Percentiles rank a stretch among this genome's conserved stretches.
Evolutionary conservation across 2,329 filamentous ascomycete genomes (phyloP).

Genomic region (Colletotrichum sp.): DNA sequence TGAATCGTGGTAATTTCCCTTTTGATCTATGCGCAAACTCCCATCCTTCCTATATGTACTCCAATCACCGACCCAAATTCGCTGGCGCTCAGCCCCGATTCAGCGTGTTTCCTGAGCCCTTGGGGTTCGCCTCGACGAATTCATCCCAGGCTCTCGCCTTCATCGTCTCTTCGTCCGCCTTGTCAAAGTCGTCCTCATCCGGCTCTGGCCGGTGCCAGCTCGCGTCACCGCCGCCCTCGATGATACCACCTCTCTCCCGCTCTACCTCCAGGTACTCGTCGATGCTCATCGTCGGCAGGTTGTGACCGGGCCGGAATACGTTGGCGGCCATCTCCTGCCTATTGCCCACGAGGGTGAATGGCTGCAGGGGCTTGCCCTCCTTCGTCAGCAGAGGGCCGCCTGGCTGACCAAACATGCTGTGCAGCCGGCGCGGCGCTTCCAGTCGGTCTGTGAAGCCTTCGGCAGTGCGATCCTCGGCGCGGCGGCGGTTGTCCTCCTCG

Average conservation of each 20-base stretch:
- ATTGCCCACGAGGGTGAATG: slow-evolving; percentile 84
- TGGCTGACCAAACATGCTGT: slow-evolving; percentile 46
- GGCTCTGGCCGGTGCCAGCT: slow-evolving; percentile 71
- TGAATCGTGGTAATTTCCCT: slow-evolving; percentile 1
- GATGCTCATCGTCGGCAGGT: slow-evolving; percentile 95
- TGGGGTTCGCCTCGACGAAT: slow-evolving; percentile 87
- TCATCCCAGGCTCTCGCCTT: slow-evolving; percentile 97
- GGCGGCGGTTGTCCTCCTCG: slow-evolving; percentile 51
- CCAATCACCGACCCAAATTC: not conserved
- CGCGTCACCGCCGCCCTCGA: slow-evolving; percentile 86
- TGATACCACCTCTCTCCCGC: slow-evolving; percentile 80
- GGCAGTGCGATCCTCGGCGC: slow-evolving; percentile 32
- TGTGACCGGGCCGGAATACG: slow-evolving; percentile 91
- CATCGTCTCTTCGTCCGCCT: slow-evolving; percentile 86
- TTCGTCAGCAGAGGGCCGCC: slow-evolving; percentile 76
- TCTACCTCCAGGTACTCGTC: slow-evolving; percentile 98
- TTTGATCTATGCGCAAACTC: not conserved
- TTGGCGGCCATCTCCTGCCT: slow-evolving; percentile 77
- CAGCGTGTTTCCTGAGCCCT: slow-evolving; percentile 81
- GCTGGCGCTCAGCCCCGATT: slow-evolving; percentile 68
- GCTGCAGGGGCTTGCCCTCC: slow-evolving; percentile 84
- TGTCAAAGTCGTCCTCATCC: slow-evolving; percentile 91
- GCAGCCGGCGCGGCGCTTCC: slow-evolving; percentile 64
- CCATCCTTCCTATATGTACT: not conserved
- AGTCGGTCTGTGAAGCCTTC: slow-evolving; percentile 75